Conservation (phyloP, 345 rosid genomes). For the Sisymbrium altissimum region DNA sequence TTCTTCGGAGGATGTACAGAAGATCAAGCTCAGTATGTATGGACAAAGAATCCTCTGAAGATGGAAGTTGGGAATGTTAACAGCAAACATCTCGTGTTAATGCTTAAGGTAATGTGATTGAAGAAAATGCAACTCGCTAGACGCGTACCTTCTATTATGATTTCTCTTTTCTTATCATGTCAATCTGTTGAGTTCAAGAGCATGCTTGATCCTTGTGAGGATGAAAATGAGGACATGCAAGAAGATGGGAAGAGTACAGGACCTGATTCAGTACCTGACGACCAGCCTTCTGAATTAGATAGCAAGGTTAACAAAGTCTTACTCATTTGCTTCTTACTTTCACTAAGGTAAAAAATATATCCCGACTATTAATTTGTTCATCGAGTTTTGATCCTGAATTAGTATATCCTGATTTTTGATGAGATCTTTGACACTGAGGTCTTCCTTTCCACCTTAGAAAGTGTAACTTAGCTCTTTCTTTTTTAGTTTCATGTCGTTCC, state of each 20-base stretch:
- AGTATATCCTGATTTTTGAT: too few species aligned
- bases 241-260: slow-evolving; percentile 67
- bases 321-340: neutral
- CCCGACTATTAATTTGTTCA: too few species aligned
- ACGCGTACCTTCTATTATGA: neutral
- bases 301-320: slow-evolving; percentile 59
- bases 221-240: slow-evolving; percentile 72
- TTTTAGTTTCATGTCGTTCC: too few species aligned
- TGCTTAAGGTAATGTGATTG: slow-evolving; percentile 59
- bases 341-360: too few species aligned
- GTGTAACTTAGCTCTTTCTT: too few species aligned
- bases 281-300: slow-evolving; percentile 67
- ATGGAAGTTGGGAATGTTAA: slow-evolving; percentile 98
- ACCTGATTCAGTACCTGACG: slow-evolving; percentile 54
- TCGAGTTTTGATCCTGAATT: too few species aligned
- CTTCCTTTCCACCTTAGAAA: too few species aligned
- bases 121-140: neutral
- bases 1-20: slow-evolving; percentile 83
- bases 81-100: slow-evolving; percentile 88
- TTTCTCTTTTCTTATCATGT: neutral
- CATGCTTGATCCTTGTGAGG: slow-evolving; percentile 96
- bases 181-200: slow-evolving; percentile 70
- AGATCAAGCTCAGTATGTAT: slow-evolving; percentile 72
- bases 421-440: too few species aligned
- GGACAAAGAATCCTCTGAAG: slow-evolving; percentile 85